Evolutionary conservation across 2,329 filamentous ascomycete genomes (phyloP), one percentile per base, ranked within the genome.

Genomic region (Monilinia vaccinii-corymbosi): DNA sequence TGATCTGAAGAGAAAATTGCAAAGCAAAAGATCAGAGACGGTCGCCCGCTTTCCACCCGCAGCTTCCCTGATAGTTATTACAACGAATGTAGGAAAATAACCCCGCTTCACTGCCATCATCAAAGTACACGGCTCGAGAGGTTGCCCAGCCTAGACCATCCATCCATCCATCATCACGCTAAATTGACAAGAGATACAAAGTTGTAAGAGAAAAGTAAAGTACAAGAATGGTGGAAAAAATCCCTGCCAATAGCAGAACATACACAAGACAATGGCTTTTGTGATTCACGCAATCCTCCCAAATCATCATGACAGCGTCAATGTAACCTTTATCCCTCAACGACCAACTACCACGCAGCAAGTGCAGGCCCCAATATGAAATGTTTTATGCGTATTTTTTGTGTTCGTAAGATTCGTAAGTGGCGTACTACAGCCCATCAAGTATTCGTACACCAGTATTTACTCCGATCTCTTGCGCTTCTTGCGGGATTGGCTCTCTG

Each of bases 401-500:
- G 42, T 51, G 60, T 62, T 71, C 67, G 62, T 71, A 61, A 69
- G 60, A 56, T 63, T 71, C 70, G 63, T 66, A 56, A 59, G 51
- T 42, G 23, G 42, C 60, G 49, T 59, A 34, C 51, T 71, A 55
- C 68, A 56, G 60, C 62, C 70, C 68, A 62, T 65, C 44, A 53
- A 58, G 49, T 58, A 44, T 25, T 46, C 60, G 56, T 60, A 60
- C 51, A 60, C 34, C 45, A n/a, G 25, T 18, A 11, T 48, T 44
- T 69, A 88, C 61, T 86, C 82, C 45, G 81, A 81, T 72, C 89
- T 86, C 83, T 87, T 89, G 75, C 89, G 86, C 83, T 87, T 89
- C 81, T 89, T 89, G 77, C 85, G 83, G 72, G 80, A 70, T 64
- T 76, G 75, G 53, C 60, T 65, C 32, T 71, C 76, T 62, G 77